Percentiles rank a stretch among this genome's conserved stretches.
phyloP scores from a whole-genome alignment of 495 filamentous ascomycete species.

The Talaromyces thailandensis region DNA sequence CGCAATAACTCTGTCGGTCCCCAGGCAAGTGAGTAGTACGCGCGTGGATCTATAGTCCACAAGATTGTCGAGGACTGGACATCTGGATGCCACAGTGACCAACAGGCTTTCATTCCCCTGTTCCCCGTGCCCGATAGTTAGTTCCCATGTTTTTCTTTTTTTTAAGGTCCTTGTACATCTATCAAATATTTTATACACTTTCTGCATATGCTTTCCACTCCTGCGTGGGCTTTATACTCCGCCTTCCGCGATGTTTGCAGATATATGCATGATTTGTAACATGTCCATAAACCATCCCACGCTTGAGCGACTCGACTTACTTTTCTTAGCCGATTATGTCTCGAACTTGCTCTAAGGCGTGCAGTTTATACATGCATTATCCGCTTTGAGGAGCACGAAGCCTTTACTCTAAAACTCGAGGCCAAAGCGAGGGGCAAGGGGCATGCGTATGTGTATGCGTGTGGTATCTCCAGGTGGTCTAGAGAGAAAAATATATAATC shows the following conservation, averaged over 20 bases:
- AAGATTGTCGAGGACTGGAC: neutral
- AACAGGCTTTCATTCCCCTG: neutral
- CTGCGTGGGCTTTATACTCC: conserved; percentile 1
- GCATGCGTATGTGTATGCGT: neutral
- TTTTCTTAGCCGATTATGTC: neutral
- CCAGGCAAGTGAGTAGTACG: neutral
- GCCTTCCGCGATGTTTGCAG: neutral
- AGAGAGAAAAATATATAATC: conserved; percentile 2
- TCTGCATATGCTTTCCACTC: neutral
- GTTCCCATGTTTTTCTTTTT: neutral
- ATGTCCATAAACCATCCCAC: neutral
- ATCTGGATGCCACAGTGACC: neutral
- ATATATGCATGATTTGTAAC: neutral
- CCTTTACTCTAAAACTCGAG: conserved; percentile 1
- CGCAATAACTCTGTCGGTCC: neutral
- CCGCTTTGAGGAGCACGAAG: conserved; percentile 7
- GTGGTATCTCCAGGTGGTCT: neutral
- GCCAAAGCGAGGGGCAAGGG: conserved; percentile 9
- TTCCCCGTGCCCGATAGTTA: neutral
- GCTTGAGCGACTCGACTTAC: neutral
- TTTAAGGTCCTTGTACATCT: neutral
- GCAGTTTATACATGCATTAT: neutral
- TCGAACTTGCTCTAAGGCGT: neutral
- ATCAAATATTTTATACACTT: neutral
- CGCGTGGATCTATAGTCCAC: neutral